phyloP scores from a whole-genome alignment of 805 yeast species.

The Candida tibetensis region DNA sequence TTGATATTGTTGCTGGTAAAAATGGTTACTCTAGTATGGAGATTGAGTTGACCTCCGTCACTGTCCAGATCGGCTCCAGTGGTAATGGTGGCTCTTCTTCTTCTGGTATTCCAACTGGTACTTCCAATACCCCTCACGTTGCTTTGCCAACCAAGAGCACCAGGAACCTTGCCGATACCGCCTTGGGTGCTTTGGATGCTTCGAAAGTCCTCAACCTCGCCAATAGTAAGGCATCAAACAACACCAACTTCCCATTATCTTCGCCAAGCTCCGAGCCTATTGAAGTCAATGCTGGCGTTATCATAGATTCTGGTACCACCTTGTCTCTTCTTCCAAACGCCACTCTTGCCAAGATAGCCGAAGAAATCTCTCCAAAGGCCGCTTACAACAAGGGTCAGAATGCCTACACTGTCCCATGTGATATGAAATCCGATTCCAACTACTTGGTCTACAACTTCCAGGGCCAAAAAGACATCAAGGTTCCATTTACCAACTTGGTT shows the following conservation, averaged over 20 bases:
- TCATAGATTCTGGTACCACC: conserved; percentile 62
- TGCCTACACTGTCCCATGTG: conserved; percentile 15
- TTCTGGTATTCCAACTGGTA: background rate
- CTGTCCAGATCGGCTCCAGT: conserved; percentile 9
- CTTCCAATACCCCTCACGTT: conserved; percentile 3
- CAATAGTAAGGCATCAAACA: conserved; percentile 4
- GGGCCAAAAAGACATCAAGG: conserved; percentile 9
- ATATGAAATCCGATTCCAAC: conserved; percentile 10
- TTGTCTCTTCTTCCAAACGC: conserved; percentile 42
- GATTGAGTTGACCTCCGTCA: conserved; percentile 18
- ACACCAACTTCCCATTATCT: background rate
- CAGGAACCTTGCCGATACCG: no score
- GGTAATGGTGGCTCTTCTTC: conserved; percentile 1
- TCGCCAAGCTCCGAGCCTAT: background rate
- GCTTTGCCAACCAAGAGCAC: conserved; percentile 1
- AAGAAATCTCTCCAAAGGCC: conserved; percentile 9
- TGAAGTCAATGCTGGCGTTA: conserved; percentile 28
- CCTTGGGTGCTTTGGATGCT: no score
- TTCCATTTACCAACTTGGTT: conserved; percentile 14
- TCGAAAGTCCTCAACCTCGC: conserved; percentile 4
- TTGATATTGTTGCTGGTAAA: conserved; percentile 21
- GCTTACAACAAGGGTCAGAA: conserved; percentile 4
- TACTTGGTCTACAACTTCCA: conserved; percentile 11
- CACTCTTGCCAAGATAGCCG: conserved; percentile 6
- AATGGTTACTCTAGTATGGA: conserved; percentile 15